Evolutionary conservation across 2,329 filamentous ascomycete species (phyloP), one percentile per base, ranked within the genome.

Genomic region (Pseudocercospora fuligena): DNA sequence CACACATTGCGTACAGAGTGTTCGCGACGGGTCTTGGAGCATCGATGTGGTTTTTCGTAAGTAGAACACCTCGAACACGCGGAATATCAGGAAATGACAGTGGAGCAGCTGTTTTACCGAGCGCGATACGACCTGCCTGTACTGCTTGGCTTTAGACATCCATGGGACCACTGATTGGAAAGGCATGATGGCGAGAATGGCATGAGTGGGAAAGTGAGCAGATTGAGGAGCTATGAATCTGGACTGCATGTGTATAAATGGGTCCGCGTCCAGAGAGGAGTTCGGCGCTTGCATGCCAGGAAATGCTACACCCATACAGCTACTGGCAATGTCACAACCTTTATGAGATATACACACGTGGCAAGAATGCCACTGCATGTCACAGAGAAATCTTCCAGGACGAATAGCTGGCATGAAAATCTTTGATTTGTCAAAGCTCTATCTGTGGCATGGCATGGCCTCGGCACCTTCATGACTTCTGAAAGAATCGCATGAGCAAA

Each of bases 31-130:
- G 90, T 69, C 86, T 99, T 70, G 92, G 93, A 73, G 95, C 95
- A 63, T 92, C 91, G 83, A 99, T 98, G 95, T 99, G 95, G 95
- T 98, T 99, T 83, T 99, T 95, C 81, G 94, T 98, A 67, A 57
- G 66, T 54, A 25, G 12, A 9, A 27, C 12, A 8, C 19, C 14
- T 25, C 16, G n/a, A 4, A 19, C 16, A 21, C 46, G 14, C 3
- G 9, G 11, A n/a, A 14, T 7, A 19, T 5, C 19, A 23, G 14
- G 1, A 23, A 57, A 68, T 74, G 61, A 73, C 61, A 19, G 14
- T 14, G 7, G 9, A 0, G 49, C 61, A 97, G 94, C 83, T 97
- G 78, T 93, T 97, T 89, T 98, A 97, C 84, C 89, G 95, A 76
- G 93, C 93, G 76, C 97, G 94, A 88, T 91, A 97, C 84, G 95